A percentile compares a stretch with the other conserved stretches of the same genome.
Conservation (phyloP, 139 green algal genomes). For the Picocystis salinarum region DNA sequence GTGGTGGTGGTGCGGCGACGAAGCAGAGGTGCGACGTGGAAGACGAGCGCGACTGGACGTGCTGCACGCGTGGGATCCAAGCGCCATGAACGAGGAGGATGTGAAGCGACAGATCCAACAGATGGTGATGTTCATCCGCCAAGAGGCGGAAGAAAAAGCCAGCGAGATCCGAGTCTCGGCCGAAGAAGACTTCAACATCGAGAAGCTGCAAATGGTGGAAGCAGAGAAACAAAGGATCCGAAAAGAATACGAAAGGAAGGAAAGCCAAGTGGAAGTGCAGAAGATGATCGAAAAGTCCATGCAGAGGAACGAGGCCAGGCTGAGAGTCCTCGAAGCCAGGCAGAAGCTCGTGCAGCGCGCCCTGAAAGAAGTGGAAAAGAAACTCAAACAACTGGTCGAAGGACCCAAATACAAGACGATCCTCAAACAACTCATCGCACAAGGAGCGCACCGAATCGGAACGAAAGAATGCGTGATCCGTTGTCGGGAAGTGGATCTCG, state of each 20-base stretch:
- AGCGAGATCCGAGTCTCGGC: slow-evolving; percentile 85
- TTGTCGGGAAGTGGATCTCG: too few species aligned
- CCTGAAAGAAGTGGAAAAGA: slow-evolving; percentile 28
- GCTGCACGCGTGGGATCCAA: too few species aligned
- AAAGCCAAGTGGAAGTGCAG: slow-evolving; percentile 77
- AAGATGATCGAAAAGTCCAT: slow-evolving; percentile 99
- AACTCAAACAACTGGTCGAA: slow-evolving; percentile 24
- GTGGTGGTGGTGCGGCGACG: too few species aligned
- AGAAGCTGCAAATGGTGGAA: slow-evolving; percentile 92
- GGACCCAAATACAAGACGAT: too few species aligned
- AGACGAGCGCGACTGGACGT: too few species aligned
- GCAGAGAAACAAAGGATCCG: slow-evolving; percentile 83
- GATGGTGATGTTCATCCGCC: slow-evolving; percentile 96
- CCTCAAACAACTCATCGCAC: too few species aligned
- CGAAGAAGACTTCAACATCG: slow-evolving; percentile 98
- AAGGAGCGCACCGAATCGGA: too few species aligned
- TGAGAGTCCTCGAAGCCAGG: slow-evolving; percentile 78
- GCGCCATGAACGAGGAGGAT: slow-evolving; percentile 14
- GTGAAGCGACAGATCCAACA: slow-evolving; percentile 70
- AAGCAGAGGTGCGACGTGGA: too few species aligned
- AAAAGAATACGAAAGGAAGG: slow-evolving; percentile 86
- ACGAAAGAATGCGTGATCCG: too few species aligned
- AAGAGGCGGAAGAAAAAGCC: slow-evolving; percentile 96
- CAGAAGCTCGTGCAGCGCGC: slow-evolving; percentile 59
- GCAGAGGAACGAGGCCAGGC: slow-evolving; percentile 76